Percentiles rank a stretch among this genome's conserved stretches.
Conservation (phyloP, 352 stramenopile genomes). For the Phytopythium boreale region DNA sequence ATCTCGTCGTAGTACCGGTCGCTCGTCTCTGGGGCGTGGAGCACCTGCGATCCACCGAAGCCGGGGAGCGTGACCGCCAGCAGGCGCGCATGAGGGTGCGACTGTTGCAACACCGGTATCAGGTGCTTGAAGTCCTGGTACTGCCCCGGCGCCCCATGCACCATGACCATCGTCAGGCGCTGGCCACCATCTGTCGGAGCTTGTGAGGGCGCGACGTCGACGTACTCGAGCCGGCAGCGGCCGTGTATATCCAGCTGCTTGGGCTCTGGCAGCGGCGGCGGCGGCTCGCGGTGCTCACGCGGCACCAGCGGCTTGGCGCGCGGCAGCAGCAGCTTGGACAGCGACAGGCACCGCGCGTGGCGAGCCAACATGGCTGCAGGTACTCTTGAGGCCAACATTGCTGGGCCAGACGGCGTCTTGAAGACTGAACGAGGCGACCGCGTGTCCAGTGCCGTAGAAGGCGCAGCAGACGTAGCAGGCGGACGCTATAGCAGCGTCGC, state of each 20-base stretch:
- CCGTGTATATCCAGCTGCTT: slow-evolving; percentile 22
- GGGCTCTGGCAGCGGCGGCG: slow-evolving; percentile 25
- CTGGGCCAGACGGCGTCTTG: background rate
- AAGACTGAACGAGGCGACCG: background rate
- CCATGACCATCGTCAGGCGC: slow-evolving; percentile 35
- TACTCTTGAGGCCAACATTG: background rate
- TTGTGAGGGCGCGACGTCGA: slow-evolving; percentile 16
- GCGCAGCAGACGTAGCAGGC: background rate
- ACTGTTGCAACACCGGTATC: slow-evolving; percentile 29
- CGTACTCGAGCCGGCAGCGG: slow-evolving; percentile 33
- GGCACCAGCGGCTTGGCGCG: slow-evolving; percentile 3
- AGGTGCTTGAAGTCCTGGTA: slow-evolving; percentile 56
- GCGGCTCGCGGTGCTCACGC: slow-evolving; percentile 11
- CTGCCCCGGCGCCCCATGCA: slow-evolving; percentile 55
- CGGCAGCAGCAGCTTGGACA: slow-evolving; percentile 6
- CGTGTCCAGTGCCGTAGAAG: background rate
- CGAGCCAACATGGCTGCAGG: background rate
- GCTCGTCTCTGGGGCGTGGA: slow-evolving; percentile 1
- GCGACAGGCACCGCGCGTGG: background rate
- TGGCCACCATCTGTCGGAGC: slow-evolving; percentile 9
- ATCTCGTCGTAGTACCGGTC: slow-evolving; percentile 30
- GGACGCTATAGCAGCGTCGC: slow-evolving; percentile 3
- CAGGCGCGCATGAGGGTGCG: slow-evolving; percentile 17
- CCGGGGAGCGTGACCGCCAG: slow-evolving; percentile 38
- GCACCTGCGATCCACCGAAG: slow-evolving; percentile 28